phyloP scores from a whole-genome alignment of 176 grass and related monocot genomes.

The Pontederia paniculata region DNA sequence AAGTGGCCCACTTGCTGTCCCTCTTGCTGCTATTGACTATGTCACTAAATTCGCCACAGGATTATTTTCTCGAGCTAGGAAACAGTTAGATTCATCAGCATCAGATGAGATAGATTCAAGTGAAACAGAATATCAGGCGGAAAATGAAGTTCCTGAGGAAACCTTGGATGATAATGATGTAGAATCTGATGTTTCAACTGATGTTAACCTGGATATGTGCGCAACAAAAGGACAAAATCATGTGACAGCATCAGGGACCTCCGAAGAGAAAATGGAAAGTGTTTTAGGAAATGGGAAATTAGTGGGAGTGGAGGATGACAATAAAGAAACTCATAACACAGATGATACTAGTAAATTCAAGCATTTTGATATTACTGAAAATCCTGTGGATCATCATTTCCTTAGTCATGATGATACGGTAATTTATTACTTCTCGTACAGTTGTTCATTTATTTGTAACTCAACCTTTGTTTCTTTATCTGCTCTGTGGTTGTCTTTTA shows the following conservation, averaged over 20 bases:
- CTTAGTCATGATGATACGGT: conserved; percentile 44
- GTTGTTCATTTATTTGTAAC: background rate
- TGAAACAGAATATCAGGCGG: conserved; percentile 40
- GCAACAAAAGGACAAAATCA: conserved; percentile 12
- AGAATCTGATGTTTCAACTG: conserved; percentile 43
- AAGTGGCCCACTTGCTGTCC: conserved; percentile 53
- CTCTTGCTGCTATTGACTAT: conserved; percentile 62
- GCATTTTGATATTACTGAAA: conserved; percentile 80
- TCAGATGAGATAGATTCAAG: conserved; percentile 36
- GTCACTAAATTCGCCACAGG: conserved; percentile 50
- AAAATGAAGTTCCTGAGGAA: conserved; percentile 47
- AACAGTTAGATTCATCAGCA: conserved; percentile 44
- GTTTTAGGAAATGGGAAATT: conserved; percentile 15
- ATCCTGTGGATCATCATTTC: conserved; percentile 71
- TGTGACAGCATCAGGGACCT: conserved; percentile 10
- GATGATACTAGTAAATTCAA: conserved; percentile 48
- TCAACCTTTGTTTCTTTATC: background rate
- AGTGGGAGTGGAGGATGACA: conserved; percentile 22
- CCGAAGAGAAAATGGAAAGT: conserved; percentile 23
- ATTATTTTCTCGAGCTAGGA: conserved; percentile 72
- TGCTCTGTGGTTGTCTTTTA: background rate
- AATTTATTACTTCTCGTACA: conserved; percentile 2
- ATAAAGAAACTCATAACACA: background rate
- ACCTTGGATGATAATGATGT: conserved; percentile 2
- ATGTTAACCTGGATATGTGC: background rate